Conservation (phyloP, 495 filamentous ascomycete species). For the Penicillium canariense region DNA sequence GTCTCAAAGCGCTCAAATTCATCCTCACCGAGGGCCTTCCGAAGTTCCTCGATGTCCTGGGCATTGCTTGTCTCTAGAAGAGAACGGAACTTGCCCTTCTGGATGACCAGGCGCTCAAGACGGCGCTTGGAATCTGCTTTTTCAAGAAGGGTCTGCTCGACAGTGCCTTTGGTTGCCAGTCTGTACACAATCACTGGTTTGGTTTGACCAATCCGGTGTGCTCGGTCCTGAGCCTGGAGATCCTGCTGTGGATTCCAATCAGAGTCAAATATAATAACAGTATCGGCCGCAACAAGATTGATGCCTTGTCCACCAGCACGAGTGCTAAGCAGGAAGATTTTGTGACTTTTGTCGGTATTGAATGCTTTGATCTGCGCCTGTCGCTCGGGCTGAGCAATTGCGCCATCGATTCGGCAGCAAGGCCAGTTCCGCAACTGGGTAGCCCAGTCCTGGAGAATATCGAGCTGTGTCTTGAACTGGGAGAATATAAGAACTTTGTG, state of each 20-base stretch:
- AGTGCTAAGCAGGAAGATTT: slow-evolving; percentile 84
- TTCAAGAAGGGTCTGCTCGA: slow-evolving; percentile 84
- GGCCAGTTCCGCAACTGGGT: slow-evolving; percentile 67
- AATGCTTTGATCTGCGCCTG: slow-evolving; percentile 80
- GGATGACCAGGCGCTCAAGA: slow-evolving; percentile 91
- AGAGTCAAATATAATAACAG: slow-evolving; percentile 71
- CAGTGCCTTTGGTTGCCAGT: slow-evolving; percentile 86
- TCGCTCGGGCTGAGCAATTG: slow-evolving; percentile 78
- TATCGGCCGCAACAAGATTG: slow-evolving; percentile 74
- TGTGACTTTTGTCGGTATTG: slow-evolving; percentile 67
- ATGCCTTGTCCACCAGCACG: slow-evolving; percentile 94
- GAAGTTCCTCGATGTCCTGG: slow-evolving; percentile 46
- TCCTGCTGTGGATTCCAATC: slow-evolving; percentile 99
- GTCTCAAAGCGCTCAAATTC: slow-evolving; percentile 60
- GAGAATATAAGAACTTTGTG: slow-evolving; percentile 97
- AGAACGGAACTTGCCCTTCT: slow-evolving; percentile 74
- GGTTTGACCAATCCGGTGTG: slow-evolving; percentile 91
- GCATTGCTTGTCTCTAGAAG: slow-evolving; percentile 42
- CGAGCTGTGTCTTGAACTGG: slow-evolving; percentile 91
- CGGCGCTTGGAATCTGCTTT: slow-evolving; percentile 92
- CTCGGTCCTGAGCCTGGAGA: slow-evolving; percentile 91
- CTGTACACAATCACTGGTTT: slow-evolving; percentile 92
- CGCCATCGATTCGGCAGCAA: slow-evolving; percentile 88
- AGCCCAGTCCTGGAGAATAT: slow-evolving; percentile 87
- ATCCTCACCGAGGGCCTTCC: slow-evolving; percentile 46